phyloP scores from a whole-genome alignment of 768 basidiomycete species.

The Agaricus subrufescens region DNA sequence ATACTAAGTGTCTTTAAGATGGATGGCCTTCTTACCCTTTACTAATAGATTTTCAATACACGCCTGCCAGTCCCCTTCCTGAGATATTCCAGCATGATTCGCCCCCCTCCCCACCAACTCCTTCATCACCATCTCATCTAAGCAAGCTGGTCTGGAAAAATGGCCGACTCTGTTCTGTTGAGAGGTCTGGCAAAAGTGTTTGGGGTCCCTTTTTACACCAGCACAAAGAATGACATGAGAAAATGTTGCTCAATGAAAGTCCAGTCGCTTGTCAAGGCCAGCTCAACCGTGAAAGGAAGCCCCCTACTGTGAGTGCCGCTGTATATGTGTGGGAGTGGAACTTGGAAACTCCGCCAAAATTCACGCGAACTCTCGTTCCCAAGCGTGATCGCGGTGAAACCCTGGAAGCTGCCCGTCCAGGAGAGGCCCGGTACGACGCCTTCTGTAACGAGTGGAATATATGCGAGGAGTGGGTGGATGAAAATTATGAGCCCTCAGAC shows the following conservation, averaged over 20 bases:
- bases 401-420: too few species aligned
- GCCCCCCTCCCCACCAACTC: neutral
- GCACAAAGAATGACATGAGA: neutral
- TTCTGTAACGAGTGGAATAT: conserved; percentile 10
- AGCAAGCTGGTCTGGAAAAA: neutral
- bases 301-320: too few species aligned
- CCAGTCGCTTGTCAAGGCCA: neutral
- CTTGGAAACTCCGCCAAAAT: neutral
- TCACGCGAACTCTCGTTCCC: neutral
- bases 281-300: too few species aligned
- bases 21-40: neutral
- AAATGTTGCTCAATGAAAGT: neutral
- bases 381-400: too few species aligned
- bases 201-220: neutral
- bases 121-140: neutral
- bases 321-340: neutral
- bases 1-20: neutral
- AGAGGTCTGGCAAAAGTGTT: neutral
- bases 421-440: too few species aligned
- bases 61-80: neutral
- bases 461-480: neutral
- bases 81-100: neutral
- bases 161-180: too few species aligned
- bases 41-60: neutral
- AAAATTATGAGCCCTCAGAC: neutral